Base-by-base conservation (phyloP, 2,329 filamentous ascomycete genomes). In the Colletotrichum noveboracense region DNA sequence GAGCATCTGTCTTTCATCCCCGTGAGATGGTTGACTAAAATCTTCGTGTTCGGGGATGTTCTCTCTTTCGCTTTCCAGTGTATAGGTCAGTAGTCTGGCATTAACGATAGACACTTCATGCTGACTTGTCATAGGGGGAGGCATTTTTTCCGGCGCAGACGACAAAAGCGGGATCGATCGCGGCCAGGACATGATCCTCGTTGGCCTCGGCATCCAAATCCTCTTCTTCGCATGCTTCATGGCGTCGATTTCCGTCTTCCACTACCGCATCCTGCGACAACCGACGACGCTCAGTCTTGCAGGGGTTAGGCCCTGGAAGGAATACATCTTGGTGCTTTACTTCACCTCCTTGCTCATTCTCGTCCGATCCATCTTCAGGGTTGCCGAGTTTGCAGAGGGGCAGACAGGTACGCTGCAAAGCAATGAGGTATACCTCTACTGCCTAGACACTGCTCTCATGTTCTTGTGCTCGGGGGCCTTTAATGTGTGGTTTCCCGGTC, bases 91-190 rank as follows among this genome's bases (percentile, higher is more conserved):
- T 48, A 10, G 7, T n/a, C 38, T 7, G 38, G 5, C 12, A 48
- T n/a, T 3, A 9, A 3, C 18, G 3, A 12, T n/a, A 10, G 5
- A 12, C 1, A n/a, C 2, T 12, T n/a, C 9, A n/a, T 48, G n/a
- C 38, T 48, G 5, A 48, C 38, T 21, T 48, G 9, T 2, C 9
- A 0, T 7, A 48, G 43, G 43, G 21, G 43, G 43, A 48, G 43
- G 43, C 0, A 48, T 48, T 21, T 10, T 48, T 1, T 48, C 43
- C 1, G 43, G 43, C 10, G 43, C 43, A 48, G 43, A n/a, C 43
- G 43, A 48, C 10, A 48, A 48, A 7, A 48, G 43, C 3, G 43
- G 43, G 18, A 7, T 48, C 5, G 43, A 48, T 7, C 43, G 43
- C 43, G 43, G 43, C 43, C 43, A 48, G 9, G 18, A 48, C n/a